These are phyloP conservation scores for Trametes elegans DNA, from an alignment of 768 basidiomycete genomes.

Conservation along the genomic window DNA sequence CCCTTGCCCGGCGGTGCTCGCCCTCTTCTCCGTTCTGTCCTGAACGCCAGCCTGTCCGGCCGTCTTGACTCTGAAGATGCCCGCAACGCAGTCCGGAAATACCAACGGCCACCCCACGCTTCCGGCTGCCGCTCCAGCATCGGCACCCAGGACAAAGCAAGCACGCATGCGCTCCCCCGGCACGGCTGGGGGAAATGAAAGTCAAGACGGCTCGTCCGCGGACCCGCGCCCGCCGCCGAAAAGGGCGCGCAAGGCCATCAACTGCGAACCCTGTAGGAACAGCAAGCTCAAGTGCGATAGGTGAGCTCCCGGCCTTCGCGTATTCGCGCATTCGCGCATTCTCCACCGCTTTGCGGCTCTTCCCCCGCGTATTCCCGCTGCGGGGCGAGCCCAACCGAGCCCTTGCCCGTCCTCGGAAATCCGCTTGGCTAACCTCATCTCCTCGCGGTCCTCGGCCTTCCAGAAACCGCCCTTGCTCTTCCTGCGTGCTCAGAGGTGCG, in stretches of 20 bases:
- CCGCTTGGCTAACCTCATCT: conserved; percentile 18
- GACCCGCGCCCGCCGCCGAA: conserved; percentile 59
- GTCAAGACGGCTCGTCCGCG: conserved; percentile 4
- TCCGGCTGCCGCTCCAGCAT: conserved; percentile 4
- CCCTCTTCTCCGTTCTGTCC: too few relatives aligned
- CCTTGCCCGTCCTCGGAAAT: conserved; percentile 14
- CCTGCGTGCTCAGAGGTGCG: conserved; percentile 78
- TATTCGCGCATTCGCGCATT: background rate
- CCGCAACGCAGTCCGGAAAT: conserved; percentile 12
- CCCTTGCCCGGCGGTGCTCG: background rate
- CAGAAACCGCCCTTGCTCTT: conserved; percentile 87
- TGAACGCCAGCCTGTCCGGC: too few relatives aligned
- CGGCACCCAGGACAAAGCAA: conserved; percentile 14
- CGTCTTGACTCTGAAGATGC: too few relatives aligned
- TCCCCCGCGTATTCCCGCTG: background rate
- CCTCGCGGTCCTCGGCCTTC: conserved; percentile 17
- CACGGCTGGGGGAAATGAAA: conserved; percentile 2
- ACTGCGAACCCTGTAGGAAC: conserved; percentile 85
- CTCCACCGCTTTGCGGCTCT: background rate
- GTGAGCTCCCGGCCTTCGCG: conserved; percentile 42
- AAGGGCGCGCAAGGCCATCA: conserved; percentile 83
- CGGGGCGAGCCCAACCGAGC: background rate
- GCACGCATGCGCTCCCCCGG: conserved; percentile 15
- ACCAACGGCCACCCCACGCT: conserved; percentile 12
- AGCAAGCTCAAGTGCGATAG: conserved; percentile 90